phyloP scores from a whole-genome alignment of 768 basidiomycete species.

The Tephrocybe sp. region DNA sequence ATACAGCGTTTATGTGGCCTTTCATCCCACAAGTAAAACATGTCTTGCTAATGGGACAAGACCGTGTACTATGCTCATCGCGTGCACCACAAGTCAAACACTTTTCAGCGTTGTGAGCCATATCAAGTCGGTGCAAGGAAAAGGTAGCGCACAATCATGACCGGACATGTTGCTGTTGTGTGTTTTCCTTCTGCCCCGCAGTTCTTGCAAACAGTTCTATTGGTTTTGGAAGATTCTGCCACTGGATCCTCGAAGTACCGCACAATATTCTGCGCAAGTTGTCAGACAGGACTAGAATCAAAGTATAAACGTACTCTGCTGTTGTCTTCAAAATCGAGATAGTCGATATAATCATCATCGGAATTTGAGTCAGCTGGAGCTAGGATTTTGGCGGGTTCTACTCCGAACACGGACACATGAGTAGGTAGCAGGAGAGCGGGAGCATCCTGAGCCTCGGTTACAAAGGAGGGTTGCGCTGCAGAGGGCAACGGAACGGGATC shows the following conservation, averaged over 20 bases:
- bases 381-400: constrained; percentile 46
- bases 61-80: constrained; percentile 75
- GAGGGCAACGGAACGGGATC: constrained; percentile 36
- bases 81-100: constrained; percentile 81
- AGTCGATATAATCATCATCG: constrained; percentile 73
- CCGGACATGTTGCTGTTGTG: constrained; percentile 64
- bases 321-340: constrained; percentile 70
- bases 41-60: constrained; percentile 79
- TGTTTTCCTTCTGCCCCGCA: constrained; percentile 78
- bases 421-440: constrained; percentile 56
- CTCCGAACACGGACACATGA: constrained; percentile 64
- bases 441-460: constrained; percentile 18
- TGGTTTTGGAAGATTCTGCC: constrained; percentile 41
- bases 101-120: constrained; percentile 33
- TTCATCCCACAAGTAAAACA: constrained; percentile 85
- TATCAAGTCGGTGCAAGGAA: constrained; percentile 3
- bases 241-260: constrained; percentile 65
- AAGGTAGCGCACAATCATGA: constrained; percentile 58
- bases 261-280: constrained; percentile 41
- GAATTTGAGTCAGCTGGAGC: constrained; percentile 38
- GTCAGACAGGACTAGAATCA: neutral
- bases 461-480: constrained; percentile 12
- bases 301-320: constrained; percentile 40
- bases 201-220: constrained; percentile 66
- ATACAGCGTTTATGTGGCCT: constrained; percentile 72